phyloP scores from a whole-genome alignment of 2,329 filamentous ascomycete species.

The Chaetomiaceae sp. region DNA sequence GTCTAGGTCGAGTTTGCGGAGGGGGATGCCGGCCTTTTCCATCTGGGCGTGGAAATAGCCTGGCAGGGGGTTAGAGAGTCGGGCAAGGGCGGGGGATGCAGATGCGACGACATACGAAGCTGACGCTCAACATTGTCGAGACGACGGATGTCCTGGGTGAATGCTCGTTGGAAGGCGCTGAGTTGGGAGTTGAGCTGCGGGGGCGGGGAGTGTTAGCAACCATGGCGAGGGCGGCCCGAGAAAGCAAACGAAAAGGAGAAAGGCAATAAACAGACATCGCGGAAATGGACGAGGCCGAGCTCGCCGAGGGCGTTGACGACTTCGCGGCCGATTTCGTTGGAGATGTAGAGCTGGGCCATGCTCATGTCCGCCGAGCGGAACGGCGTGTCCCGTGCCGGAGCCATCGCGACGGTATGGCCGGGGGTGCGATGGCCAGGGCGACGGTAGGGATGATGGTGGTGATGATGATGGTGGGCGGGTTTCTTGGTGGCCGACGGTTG shows the following conservation, averaged over 20 bases:
- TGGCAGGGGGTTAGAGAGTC: constrained; percentile 32
- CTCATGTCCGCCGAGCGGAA: constrained; percentile 99
- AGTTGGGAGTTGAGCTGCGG: constrained; percentile 82
- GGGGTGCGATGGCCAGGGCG: constrained; percentile 14
- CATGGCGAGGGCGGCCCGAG: not conserved
- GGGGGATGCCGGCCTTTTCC: constrained; percentile 82
- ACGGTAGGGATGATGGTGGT: constrained; percentile 7
- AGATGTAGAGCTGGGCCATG: constrained; percentile 98
- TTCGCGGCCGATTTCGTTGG: constrained; percentile 97
- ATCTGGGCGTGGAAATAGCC: constrained; percentile 95
- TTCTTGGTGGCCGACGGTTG: not conserved
- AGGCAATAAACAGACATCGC: constrained; percentile 65
- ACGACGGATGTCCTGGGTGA: constrained; percentile 94
- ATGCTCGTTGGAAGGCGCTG: constrained; percentile 93
- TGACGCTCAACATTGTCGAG: constrained; percentile 98
- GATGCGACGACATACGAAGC: constrained; percentile 62
- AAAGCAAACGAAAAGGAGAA: constrained; percentile 17
- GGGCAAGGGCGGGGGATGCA: not conserved
- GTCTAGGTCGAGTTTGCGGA: constrained; percentile 89
- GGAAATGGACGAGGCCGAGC: constrained; percentile 92
- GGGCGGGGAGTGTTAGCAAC: constrained; percentile 21
- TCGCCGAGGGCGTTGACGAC: constrained; percentile 95
- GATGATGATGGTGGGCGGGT: not conserved
- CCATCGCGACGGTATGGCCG: constrained; percentile 42
- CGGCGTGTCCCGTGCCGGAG: constrained; percentile 76